Evolutionary conservation across 176 grass and related monocot species (phyloP), one percentile per base, ranked within the genome.

Genomic region (Triticum dicoccoides): DNA sequence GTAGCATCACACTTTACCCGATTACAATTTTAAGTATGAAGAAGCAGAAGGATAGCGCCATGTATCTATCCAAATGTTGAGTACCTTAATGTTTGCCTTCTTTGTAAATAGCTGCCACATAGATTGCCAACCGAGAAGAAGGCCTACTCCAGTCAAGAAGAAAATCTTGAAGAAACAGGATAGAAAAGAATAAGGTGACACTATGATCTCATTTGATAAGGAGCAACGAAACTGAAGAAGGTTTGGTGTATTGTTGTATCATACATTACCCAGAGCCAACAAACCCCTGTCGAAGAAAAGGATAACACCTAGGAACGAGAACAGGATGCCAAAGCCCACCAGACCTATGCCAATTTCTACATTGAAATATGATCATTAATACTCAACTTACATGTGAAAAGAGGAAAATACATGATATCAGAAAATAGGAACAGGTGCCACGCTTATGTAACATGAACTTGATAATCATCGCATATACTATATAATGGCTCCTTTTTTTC

Each of bases 221-320:
- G 29, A 64, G 23, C 63, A 64, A 65, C n/a, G 35, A 34, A 92
- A 70, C 30, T 66, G 75, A 91, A 66, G 1, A 79, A 83, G 64
- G 78, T 65, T 81, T 54, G 65, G 78, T 29, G 78, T 82, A 80
- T 65, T 77, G 39, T 69, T 52, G 64, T 77, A 79, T 84, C 96
- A 90, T 94, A 98, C 96, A 95, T 98, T 98, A 94, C 93, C 96
- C 29, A 98, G 93, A 89, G 96, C 96, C 80, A 98, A 95, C 85
- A 98, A 94, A 44, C 96, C 96, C 86, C 96, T 92, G 65, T 98
- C 96, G 8, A 98, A 98, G 83, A 98, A 94, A 85, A 98, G 91
- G 77, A 98, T 91, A 67, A 95, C 77, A 65, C 88, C 96, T 72
- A 98, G 90, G 86, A 98, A 95, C 23, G 93, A 87, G 88, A 98